These are phyloP conservation scores for Fonsecaea pedrosoi DNA, from an alignment of 2,329 filamentous ascomycete genomes.

Conservation along the genomic window DNA sequence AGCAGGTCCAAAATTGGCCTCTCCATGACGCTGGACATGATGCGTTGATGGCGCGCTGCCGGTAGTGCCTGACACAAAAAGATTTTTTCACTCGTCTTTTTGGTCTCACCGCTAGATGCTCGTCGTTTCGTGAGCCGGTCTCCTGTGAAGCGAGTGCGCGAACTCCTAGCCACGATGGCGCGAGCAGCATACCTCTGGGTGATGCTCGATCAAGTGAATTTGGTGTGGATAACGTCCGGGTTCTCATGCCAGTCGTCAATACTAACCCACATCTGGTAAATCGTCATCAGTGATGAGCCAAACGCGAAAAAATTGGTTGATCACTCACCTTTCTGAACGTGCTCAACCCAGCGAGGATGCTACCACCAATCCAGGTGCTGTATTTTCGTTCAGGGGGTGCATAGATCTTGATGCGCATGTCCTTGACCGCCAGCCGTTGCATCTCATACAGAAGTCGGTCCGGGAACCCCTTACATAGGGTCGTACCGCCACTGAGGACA, in stretches of 20 bases:
- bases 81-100: neutral
- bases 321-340: conserved; percentile 90
- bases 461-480: conserved; percentile 94
- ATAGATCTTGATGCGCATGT: conserved; percentile 99
- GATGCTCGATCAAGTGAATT: conserved; percentile 74
- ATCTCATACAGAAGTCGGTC: conserved; percentile 91
- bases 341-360: conserved; percentile 93
- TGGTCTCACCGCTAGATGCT: conserved; percentile 19
- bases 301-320: neutral
- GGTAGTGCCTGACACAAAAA: conserved; percentile 13
- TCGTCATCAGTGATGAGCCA: neutral
- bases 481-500: conserved; percentile 93
- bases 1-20: conserved; percentile 18
- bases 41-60: conserved; percentile 1
- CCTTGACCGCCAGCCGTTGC: conserved; percentile 91
- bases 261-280: conserved; percentile 93
- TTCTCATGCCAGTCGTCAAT: conserved; percentile 99
- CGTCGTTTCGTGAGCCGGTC: neutral
- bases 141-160: neutral
- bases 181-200: neutral
- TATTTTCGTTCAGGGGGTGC: conserved; percentile 97
- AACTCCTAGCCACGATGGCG: neutral
- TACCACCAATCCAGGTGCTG: conserved; percentile 98
- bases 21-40: neutral
- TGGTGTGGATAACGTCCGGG: conserved; percentile 97